Conservation (phyloP, 2,329 filamentous ascomycete genomes). For the Aspergillus aculeatus region DNA sequence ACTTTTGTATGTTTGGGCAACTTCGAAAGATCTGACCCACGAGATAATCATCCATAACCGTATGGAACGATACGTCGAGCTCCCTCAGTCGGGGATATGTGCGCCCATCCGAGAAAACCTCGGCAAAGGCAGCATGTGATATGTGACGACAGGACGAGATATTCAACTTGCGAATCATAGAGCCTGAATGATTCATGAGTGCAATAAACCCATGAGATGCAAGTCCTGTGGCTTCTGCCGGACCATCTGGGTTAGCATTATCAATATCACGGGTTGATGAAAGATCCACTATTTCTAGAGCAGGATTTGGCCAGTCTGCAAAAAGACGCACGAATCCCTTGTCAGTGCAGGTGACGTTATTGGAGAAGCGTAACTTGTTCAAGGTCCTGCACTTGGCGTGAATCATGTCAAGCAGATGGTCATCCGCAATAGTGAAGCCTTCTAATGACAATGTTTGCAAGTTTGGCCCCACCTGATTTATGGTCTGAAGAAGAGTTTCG, state of each 20-base stretch:
- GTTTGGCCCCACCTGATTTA: constrained; percentile 61
- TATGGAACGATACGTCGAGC: constrained; percentile 72
- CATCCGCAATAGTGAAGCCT: constrained; percentile 64
- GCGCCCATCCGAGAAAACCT: constrained; percentile 64
- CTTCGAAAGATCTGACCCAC: constrained; percentile 45
- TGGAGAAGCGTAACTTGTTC: constrained; percentile 75
- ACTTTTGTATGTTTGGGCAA: constrained; percentile 51
- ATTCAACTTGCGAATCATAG: constrained; percentile 65
- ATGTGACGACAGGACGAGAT: constrained; percentile 86
- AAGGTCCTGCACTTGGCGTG: constrained; percentile 68
- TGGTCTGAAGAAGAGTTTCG: constrained; percentile 59
- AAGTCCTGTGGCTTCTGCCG: constrained; percentile 65
- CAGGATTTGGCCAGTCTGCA: constrained; percentile 69
- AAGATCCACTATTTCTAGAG: constrained; percentile 70
- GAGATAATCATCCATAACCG: constrained; percentile 46
- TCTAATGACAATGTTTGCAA: constrained; percentile 78
- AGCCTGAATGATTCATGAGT: constrained; percentile 79
- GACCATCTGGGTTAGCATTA: constrained; percentile 64
- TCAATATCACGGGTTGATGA: constrained; percentile 76
- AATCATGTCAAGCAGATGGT: constrained; percentile 68
- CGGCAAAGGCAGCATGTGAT: constrained; percentile 66
- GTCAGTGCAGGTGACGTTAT: constrained; percentile 75
- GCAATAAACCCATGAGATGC: constrained; percentile 74
- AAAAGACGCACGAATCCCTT: constrained; percentile 72
- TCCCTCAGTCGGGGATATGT: constrained; percentile 67